phyloP scores from a whole-genome alignment of 768 basidiomycete genomes.

The Tylopilus rubrobrunneus region DNA sequence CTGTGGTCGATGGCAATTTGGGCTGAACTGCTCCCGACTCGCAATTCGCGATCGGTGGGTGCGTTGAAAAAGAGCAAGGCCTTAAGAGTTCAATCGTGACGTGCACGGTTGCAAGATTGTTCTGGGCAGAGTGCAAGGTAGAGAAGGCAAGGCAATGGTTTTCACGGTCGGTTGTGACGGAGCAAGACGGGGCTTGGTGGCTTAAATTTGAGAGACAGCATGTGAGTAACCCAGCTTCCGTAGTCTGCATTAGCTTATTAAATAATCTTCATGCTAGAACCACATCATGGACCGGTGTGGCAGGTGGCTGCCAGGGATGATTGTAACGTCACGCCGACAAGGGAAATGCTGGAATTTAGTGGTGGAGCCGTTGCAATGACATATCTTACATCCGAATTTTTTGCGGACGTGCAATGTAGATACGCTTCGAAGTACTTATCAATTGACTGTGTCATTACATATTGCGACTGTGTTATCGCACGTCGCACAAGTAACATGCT shows the following conservation, averaged over 20 bases:
- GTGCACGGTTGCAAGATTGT: constrained; percentile 85
- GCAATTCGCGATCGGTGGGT: constrained; percentile 87
- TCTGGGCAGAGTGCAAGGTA: constrained; percentile 93
- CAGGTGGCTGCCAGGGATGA: constrained; percentile 81
- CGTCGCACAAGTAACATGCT: no score
- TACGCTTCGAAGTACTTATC: no score
- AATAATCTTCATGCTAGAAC: constrained; percentile 40
- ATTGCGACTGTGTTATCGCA: no score
- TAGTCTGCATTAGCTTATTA: no score
- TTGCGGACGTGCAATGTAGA: no score
- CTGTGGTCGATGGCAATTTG: constrained; percentile 93
- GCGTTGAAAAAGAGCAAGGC: constrained; percentile 89
- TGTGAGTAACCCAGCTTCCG: constrained; percentile 39
- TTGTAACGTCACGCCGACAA: constrained; percentile 57
- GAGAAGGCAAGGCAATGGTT: constrained; percentile 97
- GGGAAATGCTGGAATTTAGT: constrained; percentile 70
- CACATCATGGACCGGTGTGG: constrained; percentile 80
- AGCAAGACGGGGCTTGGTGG: constrained; percentile 80
- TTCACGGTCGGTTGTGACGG: constrained; percentile 66
- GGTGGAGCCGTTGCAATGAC: no score
- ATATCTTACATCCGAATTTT: no score
- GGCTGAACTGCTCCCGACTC: constrained; percentile 82
- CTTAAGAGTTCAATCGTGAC: constrained; percentile 85
- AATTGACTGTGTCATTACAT: no score
- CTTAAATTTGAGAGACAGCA: constrained; percentile 92